Evolutionary conservation across 208 protist genomes (phyloP).

Genomic region (Trypanosoma theileri): DNA sequence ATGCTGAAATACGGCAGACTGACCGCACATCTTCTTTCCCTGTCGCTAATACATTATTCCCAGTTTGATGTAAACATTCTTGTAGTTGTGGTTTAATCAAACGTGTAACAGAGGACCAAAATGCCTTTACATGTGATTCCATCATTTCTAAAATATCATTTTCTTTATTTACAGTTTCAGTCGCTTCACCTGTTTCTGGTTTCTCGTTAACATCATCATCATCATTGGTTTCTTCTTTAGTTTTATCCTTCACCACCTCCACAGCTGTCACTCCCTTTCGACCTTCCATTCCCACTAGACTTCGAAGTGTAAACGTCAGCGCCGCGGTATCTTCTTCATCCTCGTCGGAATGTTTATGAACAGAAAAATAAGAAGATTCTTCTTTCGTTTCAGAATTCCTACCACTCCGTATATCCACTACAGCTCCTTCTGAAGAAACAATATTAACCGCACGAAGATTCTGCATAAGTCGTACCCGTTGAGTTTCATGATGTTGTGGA

Average conservation of each 20-base stretch:
- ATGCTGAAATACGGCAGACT: neutral
- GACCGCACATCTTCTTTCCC: conserved; percentile 8
- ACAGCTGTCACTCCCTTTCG: neutral
- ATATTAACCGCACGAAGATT: conserved; percentile 27
- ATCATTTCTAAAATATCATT: neutral
- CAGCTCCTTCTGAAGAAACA: no score
- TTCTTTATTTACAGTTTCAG: conserved; percentile 1
- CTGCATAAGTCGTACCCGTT: conserved; percentile 36
- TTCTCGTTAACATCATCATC: neutral
- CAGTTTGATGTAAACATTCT: neutral
- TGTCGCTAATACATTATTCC: neutral
- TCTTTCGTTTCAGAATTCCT: no score
- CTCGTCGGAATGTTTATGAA: neutral
- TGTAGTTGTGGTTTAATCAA: conserved; percentile 17
- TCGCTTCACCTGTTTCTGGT: neutral
- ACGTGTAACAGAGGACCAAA: conserved; percentile 28
- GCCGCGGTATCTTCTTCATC: neutral
- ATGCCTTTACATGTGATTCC: conserved; percentile 20
- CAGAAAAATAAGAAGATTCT: no score
- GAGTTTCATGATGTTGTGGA: conserved; percentile 35
- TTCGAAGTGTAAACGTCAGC: neutral
- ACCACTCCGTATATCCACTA: no score
- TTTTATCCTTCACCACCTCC: neutral
- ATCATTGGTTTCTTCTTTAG: neutral
- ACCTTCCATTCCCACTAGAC: neutral